A percentile compares a stretch with the other conserved stretches of the same genome.
Conservation (phyloP, 176 grass and related monocot species). For the Lolium rigidum region DNA sequence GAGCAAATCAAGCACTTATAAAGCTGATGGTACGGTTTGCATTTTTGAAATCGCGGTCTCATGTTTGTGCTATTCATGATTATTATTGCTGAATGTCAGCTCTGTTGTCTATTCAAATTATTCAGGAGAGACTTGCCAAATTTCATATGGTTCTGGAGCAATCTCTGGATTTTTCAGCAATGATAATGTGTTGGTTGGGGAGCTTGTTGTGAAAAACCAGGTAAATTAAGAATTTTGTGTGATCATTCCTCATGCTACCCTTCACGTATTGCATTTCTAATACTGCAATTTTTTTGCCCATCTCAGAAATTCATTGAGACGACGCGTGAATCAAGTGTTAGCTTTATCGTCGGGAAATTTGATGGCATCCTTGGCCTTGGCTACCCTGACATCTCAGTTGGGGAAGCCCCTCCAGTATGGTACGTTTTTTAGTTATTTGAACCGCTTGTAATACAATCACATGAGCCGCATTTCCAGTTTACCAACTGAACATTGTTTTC, state of each 20-base stretch:
- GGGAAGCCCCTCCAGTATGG: slow-evolving; percentile 73
- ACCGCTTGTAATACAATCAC: not conserved
- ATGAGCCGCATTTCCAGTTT: not conserved
- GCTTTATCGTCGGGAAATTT: slow-evolving; percentile 79
- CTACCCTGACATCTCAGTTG: slow-evolving; percentile 90
- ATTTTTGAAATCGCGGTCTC: not conserved
- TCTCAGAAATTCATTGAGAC: slow-evolving; percentile 90
- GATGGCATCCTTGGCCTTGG: slow-evolving; percentile 99
- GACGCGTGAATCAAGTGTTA: slow-evolving; percentile 64
- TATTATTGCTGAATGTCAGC: not conserved
- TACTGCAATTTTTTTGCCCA: not conserved
- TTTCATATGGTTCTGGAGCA: slow-evolving; percentile 82
- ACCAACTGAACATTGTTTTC: not conserved
- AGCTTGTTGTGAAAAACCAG: slow-evolving; percentile 73
- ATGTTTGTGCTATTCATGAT: not conserved
- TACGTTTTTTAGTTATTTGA: slow-evolving; percentile 26
- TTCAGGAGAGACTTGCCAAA: slow-evolving; percentile 81
- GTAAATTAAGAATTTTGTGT: slow-evolving; percentile 20
- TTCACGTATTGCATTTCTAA: not conserved
- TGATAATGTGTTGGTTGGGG: slow-evolving; percentile 79
- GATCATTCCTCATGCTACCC: not conserved
- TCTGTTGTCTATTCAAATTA: not conserved
- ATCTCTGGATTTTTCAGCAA: slow-evolving; percentile 93
- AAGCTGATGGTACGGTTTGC: slow-evolving; percentile 59
- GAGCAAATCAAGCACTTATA: slow-evolving; percentile 76